phyloP scores from a whole-genome alignment of 352 stramenopile species.

The Pythium biforme region DNA sequence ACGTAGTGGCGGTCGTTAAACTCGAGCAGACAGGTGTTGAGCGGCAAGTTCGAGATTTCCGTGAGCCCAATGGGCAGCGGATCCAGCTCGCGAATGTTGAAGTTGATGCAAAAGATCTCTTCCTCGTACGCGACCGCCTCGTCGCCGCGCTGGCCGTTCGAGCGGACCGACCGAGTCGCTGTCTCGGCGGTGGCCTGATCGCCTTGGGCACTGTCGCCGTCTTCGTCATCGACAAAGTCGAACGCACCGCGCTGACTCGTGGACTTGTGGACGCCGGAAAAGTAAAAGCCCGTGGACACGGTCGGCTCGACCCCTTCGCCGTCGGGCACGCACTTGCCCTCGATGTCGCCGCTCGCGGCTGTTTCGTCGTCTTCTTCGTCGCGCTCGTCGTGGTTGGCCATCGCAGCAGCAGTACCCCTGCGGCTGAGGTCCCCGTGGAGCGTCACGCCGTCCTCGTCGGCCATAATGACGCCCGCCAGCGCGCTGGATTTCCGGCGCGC shows the following conservation, averaged over 20 bases:
- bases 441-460: constrained; percentile 46
- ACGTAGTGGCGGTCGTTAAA: constrained; percentile 68
- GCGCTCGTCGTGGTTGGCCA: constrained; percentile 26
- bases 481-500: constrained; percentile 50
- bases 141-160: neutral
- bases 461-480: constrained; percentile 41
- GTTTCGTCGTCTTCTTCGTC: constrained; percentile 24
- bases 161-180: neutral
- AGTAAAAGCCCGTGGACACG: constrained; percentile 21
- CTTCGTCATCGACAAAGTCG: constrained; percentile 23
- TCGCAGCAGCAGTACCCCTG: neutral
- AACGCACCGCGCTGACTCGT: constrained; percentile 12
- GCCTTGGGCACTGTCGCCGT: neutral
- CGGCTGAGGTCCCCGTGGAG: constrained; percentile 16
- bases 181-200: neutral
- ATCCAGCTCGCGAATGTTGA: constrained; percentile 69
- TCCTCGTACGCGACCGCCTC: constrained; percentile 28
- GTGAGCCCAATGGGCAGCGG: constrained; percentile 55
- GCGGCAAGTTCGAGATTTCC: constrained; percentile 66
- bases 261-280: constrained; percentile 4
- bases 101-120: constrained; percentile 57
- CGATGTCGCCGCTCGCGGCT: neutral
- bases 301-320: constrained; percentile 5
- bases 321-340: neutral
- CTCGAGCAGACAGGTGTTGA: constrained; percentile 83